Conservation (phyloP, 2,329 filamentous ascomycete species). For the Lachnellula subtilissima region DNA sequence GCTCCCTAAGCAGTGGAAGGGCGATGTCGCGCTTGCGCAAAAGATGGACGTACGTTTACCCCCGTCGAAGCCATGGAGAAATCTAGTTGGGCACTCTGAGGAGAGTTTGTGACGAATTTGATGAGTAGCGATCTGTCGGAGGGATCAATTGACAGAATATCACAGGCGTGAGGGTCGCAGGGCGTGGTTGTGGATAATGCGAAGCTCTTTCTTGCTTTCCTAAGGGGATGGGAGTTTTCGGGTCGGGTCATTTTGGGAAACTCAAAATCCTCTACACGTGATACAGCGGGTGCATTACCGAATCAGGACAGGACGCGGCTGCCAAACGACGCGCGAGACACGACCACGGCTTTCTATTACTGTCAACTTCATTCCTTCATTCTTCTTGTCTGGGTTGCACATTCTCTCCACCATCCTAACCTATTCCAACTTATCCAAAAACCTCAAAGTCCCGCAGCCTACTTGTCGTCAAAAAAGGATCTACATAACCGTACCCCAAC, state of each 20-base stretch:
- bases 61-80: constrained; percentile 40
- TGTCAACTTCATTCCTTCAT: too few species aligned
- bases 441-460: neutral
- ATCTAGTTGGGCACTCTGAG: constrained; percentile 5
- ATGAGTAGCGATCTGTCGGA: constrained; percentile 12
- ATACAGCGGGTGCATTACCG: neutral
- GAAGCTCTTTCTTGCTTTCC: constrained; percentile 19
- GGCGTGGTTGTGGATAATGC: constrained; percentile 17
- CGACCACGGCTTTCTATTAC: neutral
- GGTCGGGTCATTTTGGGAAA: constrained; percentile 3
- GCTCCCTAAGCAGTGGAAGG: neutral
- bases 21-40: constrained; percentile 8
- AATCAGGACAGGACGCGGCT: neutral
- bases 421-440: too few species aligned
- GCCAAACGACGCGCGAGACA: neutral
- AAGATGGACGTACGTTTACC: constrained; percentile 44
- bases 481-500: constrained; percentile 7
- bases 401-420: too few species aligned
- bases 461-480: neutral
- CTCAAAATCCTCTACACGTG: neutral
- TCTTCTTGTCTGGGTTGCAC: too few species aligned
- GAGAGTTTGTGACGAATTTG: constrained; percentile 9
- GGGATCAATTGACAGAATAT: constrained; percentile 27
- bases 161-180: constrained; percentile 16
- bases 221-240: too few species aligned